These are phyloP conservation scores for Gracilariopsis chorda DNA, from an alignment of 23 red algal genomes.

Conservation along the genomic window DNA sequence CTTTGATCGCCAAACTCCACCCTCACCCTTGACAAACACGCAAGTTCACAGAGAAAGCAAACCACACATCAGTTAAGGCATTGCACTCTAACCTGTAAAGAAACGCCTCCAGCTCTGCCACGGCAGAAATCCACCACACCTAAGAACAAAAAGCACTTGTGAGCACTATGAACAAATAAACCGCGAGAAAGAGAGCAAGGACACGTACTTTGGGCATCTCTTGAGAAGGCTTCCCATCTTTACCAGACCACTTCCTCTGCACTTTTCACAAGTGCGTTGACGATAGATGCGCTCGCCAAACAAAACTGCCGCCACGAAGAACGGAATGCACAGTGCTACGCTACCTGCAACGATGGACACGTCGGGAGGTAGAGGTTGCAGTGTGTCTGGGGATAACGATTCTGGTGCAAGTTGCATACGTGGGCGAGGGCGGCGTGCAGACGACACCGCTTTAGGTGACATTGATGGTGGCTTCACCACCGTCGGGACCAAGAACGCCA, in stretches of 20 bases:
- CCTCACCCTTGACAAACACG: too few species aligned
- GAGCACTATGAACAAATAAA: not conserved
- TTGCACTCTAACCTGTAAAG: constrained; percentile 41
- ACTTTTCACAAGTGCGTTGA: constrained; percentile 42
- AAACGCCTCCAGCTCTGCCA: constrained; percentile 76
- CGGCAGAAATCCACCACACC: constrained; percentile 72
- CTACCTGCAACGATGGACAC: constrained; percentile 30
- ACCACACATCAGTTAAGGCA: too few species aligned
- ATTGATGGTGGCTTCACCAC: not conserved
- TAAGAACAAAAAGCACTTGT: not conserved
- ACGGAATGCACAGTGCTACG: constrained; percentile 52
- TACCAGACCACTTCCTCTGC: constrained; percentile 63
- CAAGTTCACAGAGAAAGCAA: too few species aligned
- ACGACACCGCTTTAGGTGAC: not conserved
- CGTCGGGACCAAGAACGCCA: not conserved
- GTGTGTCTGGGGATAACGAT: not conserved
- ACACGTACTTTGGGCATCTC: constrained; percentile 32
- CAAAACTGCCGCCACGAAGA: constrained; percentile 70
- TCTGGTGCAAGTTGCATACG: constrained; percentile 5
- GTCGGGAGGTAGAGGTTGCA: not conserved
- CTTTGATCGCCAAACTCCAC: too few species aligned
- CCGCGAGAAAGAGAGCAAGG: not conserved
- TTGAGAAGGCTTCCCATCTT: not conserved
- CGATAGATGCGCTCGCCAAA: constrained; percentile 77
- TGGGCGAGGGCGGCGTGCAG: not conserved